Evolutionary conservation across 306 rosid species (phyloP).

Genomic region (Castanea crenata): DNA sequence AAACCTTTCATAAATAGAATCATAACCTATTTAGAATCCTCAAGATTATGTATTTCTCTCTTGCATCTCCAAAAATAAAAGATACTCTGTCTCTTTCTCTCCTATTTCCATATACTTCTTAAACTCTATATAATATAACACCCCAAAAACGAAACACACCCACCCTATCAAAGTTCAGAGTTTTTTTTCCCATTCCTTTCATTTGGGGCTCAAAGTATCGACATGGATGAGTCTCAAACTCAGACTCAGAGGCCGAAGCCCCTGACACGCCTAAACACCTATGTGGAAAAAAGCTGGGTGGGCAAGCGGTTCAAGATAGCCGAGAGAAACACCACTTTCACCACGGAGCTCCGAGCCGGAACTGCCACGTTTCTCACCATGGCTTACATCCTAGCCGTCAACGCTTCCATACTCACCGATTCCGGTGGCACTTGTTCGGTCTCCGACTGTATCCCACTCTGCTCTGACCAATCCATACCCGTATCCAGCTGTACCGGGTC

Average conservation of each 20-base stretch:
- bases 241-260: slow-evolving; percentile 21
- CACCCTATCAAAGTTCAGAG: too few species aligned
- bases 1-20: not conserved
- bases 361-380: slow-evolving; percentile 97
- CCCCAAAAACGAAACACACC: not conserved
- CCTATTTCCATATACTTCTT: not conserved
- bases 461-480: slow-evolving; percentile 60
- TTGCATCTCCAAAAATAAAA: slow-evolving; percentile 20
- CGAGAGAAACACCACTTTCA: slow-evolving; percentile 78
- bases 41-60: slow-evolving; percentile 4
- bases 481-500: slow-evolving; percentile 43
- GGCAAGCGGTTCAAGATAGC: slow-evolving; percentile 80
- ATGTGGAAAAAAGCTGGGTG: slow-evolving; percentile 43
- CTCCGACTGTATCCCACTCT: slow-evolving; percentile 79
- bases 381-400: slow-evolving; percentile 98
- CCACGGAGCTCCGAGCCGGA: slow-evolving; percentile 98
- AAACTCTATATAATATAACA: not conserved
- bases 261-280: slow-evolving; percentile 53
- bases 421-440: slow-evolving; percentile 92
- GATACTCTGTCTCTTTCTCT: slow-evolving; percentile 39
- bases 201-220: too few species aligned
- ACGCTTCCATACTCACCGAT: slow-evolving; percentile 90
- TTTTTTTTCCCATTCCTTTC: too few species aligned
- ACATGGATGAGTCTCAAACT: too few species aligned
- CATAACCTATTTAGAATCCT: not conserved